Evolutionary conservation across 768 basidiomycete species (phyloP).

Genomic region (Mycena olivaceomarginata): DNA sequence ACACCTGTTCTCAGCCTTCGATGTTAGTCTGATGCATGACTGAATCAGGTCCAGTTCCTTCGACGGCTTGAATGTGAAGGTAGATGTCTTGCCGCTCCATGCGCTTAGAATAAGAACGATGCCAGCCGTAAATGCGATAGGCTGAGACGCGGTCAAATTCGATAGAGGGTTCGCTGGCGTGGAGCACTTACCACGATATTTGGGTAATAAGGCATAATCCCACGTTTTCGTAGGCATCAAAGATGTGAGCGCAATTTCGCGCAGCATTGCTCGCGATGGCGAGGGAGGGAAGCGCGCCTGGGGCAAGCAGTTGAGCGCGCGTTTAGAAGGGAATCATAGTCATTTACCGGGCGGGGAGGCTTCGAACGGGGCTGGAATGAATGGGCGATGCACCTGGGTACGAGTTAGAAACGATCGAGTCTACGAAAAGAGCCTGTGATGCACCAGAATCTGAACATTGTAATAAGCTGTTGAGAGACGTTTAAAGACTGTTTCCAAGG

Average conservation of each 20-base stretch:
- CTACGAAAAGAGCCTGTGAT: not conserved
- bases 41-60: conserved; percentile 65
- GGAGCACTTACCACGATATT: conserved; percentile 42
- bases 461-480: conserved; percentile 38
- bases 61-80: conserved; percentile 53
- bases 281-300: conserved; percentile 66
- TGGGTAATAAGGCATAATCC: not conserved
- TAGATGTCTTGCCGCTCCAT: conserved; percentile 63
- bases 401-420: not conserved
- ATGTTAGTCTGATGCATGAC: conserved; percentile 58
- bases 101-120: conserved; percentile 71
- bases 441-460: conserved; percentile 70
- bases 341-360: conserved; percentile 44
- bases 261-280: conserved; percentile 87
- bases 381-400: conserved; percentile 71
- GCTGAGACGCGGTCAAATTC: conserved; percentile 38
- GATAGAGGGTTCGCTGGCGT: not conserved
- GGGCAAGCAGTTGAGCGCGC: conserved; percentile 5
- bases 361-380: conserved; percentile 73
- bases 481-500: not conserved
- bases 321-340: not conserved
- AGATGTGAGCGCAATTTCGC: conserved; percentile 75
- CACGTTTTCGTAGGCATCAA: conserved; percentile 61
- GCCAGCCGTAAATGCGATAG: conserved; percentile 46
- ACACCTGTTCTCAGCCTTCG: conserved; percentile 17